These are phyloP conservation scores for Corylus heterophylla DNA, from an alignment of 306 rosid genomes.

Conservation along the genomic window DNA sequence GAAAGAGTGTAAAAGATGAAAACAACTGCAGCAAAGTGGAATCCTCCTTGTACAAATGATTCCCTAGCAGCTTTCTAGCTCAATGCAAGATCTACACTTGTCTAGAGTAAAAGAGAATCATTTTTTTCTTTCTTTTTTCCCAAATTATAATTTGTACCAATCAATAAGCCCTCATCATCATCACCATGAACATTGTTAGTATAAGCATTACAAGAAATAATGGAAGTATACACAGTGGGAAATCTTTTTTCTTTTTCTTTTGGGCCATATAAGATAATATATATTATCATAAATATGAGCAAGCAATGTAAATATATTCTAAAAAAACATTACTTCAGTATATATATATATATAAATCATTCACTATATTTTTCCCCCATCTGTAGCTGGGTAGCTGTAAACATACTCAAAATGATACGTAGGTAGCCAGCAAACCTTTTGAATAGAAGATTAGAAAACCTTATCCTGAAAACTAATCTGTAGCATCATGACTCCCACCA, in stretches of 20 bases:
- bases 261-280: too few relatives aligned
- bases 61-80: conserved; percentile 17
- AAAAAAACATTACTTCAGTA: too few relatives aligned
- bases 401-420: conserved; percentile 1
- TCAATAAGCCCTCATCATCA: neutral
- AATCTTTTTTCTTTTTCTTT: too few relatives aligned
- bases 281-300: too few relatives aligned
- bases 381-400: neutral
- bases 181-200: neutral
- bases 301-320: too few relatives aligned
- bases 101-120: neutral
- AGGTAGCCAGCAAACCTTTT: conserved; percentile 22
- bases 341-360: too few relatives aligned
- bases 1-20: conserved; percentile 19
- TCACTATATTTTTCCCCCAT: too few relatives aligned
- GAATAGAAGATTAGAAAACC: conserved; percentile 22
- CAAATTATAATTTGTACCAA: neutral
- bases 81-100: neutral
- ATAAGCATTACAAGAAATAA: neutral
- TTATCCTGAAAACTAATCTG: conserved; percentile 29
- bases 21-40: conserved; percentile 22
- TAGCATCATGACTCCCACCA: conserved; percentile 44
- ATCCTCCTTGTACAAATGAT: conserved; percentile 20
- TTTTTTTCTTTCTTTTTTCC: neutral
- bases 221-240: too few relatives aligned